Conservation (phyloP, 2,329 filamentous ascomycete species). For the Huntiella decipiens region DNA sequence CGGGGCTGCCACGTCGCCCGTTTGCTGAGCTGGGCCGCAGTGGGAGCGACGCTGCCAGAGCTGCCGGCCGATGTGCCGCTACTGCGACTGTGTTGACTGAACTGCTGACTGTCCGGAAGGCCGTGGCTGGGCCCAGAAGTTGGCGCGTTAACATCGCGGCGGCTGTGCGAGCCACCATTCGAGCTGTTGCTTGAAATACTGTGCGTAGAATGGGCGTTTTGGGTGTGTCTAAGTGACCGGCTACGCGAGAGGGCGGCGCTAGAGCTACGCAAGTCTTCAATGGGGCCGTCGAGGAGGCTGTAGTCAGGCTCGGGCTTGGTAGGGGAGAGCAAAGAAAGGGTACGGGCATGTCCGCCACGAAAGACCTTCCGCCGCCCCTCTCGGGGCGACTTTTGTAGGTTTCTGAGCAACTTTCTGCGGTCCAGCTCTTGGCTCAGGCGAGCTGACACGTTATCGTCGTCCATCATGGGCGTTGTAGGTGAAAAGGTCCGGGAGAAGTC, state of each 20-base stretch:
- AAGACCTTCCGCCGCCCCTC: conserved; percentile 43
- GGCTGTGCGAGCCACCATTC: conserved; percentile 3
- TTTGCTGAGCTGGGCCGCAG: conserved; percentile 25
- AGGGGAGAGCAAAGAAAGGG: conserved; percentile 67
- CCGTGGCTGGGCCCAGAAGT: background rate
- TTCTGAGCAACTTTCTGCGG: conserved; percentile 48
- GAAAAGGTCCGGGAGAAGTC: conserved; percentile 27
- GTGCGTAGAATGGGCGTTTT: conserved; percentile 6
- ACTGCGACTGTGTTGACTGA: background rate
- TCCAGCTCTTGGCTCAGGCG: conserved; percentile 45
- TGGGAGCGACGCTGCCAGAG: conserved; percentile 11
- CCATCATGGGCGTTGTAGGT: conserved; percentile 12
- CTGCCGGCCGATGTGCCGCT: conserved; percentile 13
- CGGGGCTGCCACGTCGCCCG: conserved; percentile 42
- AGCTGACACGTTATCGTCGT: conserved; percentile 22
- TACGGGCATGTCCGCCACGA: conserved; percentile 41
- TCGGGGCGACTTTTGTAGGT: conserved; percentile 26
- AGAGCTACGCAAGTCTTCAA: conserved; percentile 23
- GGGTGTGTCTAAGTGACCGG: conserved; percentile 8
- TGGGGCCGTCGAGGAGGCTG: conserved; percentile 24
- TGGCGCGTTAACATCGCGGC: background rate
- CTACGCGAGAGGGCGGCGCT: conserved; percentile 14
- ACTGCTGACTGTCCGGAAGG: background rate
- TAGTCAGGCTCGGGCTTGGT: conserved; percentile 28
- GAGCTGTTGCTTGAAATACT: conserved; percentile 8